Conservation (phyloP, 116 monocot genomes). For the Dioscorea cayenensis region DNA sequence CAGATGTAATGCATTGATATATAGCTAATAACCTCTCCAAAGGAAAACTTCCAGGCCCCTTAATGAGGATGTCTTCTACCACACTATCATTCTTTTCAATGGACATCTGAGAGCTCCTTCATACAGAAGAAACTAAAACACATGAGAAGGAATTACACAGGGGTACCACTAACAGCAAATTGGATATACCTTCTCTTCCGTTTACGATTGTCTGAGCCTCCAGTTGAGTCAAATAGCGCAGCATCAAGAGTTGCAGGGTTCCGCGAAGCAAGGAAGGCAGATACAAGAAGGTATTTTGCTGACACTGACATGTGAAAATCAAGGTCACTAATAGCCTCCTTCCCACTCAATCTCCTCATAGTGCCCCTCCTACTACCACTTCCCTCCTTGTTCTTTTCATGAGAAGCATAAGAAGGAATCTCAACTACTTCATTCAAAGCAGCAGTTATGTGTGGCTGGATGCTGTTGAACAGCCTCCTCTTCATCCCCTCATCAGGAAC, state of each 20-base stretch:
- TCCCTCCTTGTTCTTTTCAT: conserved; percentile 17
- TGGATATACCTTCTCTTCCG: conserved; percentile 69
- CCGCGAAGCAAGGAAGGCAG: conserved; percentile 87
- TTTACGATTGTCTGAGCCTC: conserved; percentile 50
- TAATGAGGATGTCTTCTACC: conserved; percentile 65
- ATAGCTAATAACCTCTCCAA: conserved; percentile 88
- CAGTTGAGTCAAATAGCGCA: conserved; percentile 77
- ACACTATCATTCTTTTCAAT: conserved; percentile 45
- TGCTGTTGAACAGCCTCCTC: conserved; percentile 59
- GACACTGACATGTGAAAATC: conserved; percentile 94
- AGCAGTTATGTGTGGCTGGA: conserved; percentile 50
- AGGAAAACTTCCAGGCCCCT: conserved; percentile 91
- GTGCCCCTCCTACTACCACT: conserved; percentile 19
- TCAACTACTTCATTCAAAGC: conserved; percentile 56
- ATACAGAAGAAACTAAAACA: conserved; percentile 3
- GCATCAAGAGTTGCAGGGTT: conserved; percentile 97
- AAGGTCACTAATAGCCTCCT: conserved; percentile 34
- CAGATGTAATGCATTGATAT: conserved; percentile 87
- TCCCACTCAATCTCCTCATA: conserved; percentile 26
- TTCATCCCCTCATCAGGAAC: conserved; percentile 71
- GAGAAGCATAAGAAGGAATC: conserved; percentile 25
- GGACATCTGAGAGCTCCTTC: conserved; percentile 57
- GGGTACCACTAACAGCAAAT: background rate
- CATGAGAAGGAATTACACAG: background rate
- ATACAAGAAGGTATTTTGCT: conserved; percentile 80